A percentile compares a stretch with the other conserved stretches of the same genome.
These are phyloP conservation scores for Rhodotorula diobovata DNA, from an alignment of 768 basidiomycete species.

Conservation along the genomic window DNA sequence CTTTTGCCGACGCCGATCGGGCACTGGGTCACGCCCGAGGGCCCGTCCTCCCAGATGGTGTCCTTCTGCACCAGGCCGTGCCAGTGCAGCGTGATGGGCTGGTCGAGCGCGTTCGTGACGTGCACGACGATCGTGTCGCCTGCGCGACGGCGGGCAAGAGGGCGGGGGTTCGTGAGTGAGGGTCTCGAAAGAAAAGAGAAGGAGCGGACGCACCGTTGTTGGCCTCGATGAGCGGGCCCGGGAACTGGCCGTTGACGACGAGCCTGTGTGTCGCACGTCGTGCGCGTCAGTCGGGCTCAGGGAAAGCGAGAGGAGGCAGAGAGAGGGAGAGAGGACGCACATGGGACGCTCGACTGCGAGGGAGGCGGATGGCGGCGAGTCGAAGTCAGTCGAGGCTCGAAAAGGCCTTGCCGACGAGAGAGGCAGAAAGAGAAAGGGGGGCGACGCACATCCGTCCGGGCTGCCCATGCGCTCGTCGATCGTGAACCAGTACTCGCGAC, in stretches of 20 bases:
- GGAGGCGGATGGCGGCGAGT: not conserved
- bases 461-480: constrained; percentile 1
- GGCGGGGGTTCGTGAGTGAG: not conserved
- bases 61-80: constrained; percentile 43
- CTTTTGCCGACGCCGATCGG: constrained; percentile 34
- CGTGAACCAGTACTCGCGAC: not conserved
- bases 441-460: constrained; percentile 17
- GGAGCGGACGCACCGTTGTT: constrained; percentile 37
- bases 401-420: no score
- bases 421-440: not conserved
- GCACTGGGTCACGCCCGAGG: constrained; percentile 36
- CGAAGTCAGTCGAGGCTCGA: not conserved
- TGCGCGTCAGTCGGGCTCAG: not conserved
- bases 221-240: constrained; percentile 41
- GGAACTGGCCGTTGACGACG: constrained; percentile 22
- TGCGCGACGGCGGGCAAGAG: no score
- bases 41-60: constrained; percentile 20
- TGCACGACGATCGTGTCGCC: constrained; percentile 40
- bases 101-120: constrained; percentile 40
- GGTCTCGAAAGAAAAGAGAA: not conserved
- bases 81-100: constrained; percentile 32
- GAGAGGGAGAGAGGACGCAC: not conserved
- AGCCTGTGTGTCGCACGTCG: not conserved
- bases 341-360: constrained; percentile 4
- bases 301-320: no score